Conservation (phyloP, 2,329 filamentous ascomycete genomes). For the Pseudogymnoascus sp. region DNA sequence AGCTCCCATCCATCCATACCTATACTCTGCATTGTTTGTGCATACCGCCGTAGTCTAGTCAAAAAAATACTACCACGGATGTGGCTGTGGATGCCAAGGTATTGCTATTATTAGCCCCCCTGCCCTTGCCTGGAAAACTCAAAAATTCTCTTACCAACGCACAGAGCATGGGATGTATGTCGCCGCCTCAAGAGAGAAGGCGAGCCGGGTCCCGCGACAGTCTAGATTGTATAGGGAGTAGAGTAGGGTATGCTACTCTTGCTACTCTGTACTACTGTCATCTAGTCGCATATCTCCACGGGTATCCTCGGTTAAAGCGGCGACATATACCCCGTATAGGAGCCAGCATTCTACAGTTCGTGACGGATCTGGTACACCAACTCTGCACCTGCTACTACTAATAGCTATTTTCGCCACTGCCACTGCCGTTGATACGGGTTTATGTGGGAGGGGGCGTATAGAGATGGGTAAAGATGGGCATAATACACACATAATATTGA, state of each 20-base stretch:
- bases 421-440: neutral
- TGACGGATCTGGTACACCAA: no score
- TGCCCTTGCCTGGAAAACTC: neutral
- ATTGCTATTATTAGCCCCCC: neutral
- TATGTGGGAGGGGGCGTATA: neutral
- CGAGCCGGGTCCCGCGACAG: neutral
- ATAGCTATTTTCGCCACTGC: neutral
- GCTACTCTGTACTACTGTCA: no score
- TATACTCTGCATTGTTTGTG: neutral
- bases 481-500: neutral
- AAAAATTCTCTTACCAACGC: neutral
- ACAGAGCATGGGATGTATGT: neutral
- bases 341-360: no score
- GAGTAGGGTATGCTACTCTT: no score
- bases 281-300: no score
- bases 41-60: neutral
- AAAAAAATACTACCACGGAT: neutral
- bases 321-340: neutral
- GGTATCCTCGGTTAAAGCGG: neutral
- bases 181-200: neutral
- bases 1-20: neutral
- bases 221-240: neutral
- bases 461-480: neutral
- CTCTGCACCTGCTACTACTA: no score
- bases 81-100: neutral